phyloP scores from a whole-genome alignment of 2,329 filamentous ascomycete genomes.

The Cytospora paraplurivora region DNA sequence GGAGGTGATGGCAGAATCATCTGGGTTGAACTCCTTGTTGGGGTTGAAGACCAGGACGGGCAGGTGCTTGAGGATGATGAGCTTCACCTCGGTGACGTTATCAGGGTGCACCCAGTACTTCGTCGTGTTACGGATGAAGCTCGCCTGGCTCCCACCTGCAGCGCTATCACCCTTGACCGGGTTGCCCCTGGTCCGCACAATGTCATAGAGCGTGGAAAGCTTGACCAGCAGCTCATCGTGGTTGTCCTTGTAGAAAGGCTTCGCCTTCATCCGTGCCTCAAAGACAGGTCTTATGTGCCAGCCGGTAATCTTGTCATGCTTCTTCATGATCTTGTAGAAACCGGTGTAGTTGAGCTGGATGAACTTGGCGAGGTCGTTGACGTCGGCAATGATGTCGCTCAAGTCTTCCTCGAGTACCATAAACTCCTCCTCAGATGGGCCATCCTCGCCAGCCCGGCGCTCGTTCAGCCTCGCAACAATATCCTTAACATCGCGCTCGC shows the following conservation, averaged over 20 bases:
- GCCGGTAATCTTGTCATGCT: conserved; percentile 95
- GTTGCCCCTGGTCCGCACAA: conserved; percentile 89
- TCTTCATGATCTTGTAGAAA: conserved; percentile 99
- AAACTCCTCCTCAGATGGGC: conserved; percentile 87
- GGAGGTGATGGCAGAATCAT: conserved; percentile 93
- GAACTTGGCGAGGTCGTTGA: conserved; percentile 97
- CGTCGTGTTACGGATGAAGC: conserved; percentile 94
- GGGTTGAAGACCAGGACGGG: conserved; percentile 97
- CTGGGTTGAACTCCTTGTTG: conserved; percentile 90
- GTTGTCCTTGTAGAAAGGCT: conserved; percentile 98
- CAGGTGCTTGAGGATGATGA: conserved; percentile 96
- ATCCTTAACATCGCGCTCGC: conserved; percentile 86
- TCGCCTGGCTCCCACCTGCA: conserved; percentile 89
- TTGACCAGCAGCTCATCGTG: conserved; percentile 96
- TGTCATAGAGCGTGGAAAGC: conserved; percentile 91
- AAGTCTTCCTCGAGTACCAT: conserved; percentile 90
- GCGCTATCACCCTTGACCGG: conserved; percentile 89
- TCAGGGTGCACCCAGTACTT: conserved; percentile 99
- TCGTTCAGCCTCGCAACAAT: conserved; percentile 76
- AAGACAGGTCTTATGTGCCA: conserved; percentile 97
- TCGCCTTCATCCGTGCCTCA: conserved; percentile 88
- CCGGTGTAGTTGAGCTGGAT: conserved; percentile 98
- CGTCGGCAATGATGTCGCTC: conserved; percentile 97
- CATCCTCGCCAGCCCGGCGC: conserved; percentile 57
- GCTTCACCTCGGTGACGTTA: conserved; percentile 96